Conservation (phyloP, 495 filamentous ascomycete genomes). For the Hypomontagnella monticulosa region DNA sequence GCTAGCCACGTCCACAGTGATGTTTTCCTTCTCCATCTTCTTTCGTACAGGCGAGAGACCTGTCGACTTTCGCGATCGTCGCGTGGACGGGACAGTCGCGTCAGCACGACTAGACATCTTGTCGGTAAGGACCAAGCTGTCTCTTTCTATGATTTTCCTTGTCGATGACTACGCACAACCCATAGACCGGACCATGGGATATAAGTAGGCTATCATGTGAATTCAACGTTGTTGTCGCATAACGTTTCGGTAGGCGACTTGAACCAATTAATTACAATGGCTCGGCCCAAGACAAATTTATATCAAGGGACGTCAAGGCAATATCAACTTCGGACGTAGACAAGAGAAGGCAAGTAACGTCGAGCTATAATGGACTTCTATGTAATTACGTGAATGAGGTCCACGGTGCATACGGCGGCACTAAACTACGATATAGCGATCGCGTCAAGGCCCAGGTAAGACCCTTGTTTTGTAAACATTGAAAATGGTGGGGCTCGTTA, state of each 20-base stretch:
- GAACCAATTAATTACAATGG: background rate
- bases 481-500: conserved; percentile 23
- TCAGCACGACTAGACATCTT: conserved; percentile 60
- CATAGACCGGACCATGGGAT: too few relatives aligned
- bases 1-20: conserved; percentile 66
- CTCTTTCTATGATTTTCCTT: background rate
- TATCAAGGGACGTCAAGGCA: background rate
- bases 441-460: conserved; percentile 39
- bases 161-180: background rate
- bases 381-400: background rate
- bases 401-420: background rate
- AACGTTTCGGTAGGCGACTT: background rate
- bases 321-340: background rate
- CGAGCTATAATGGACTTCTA: conserved; percentile 14
- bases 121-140: conserved; percentile 7
- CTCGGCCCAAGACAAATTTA: background rate
- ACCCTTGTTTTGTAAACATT: conserved; percentile 48
- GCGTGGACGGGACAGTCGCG: conserved; percentile 59
- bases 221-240: conserved; percentile 20
- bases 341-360: background rate
- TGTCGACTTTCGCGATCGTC: conserved; percentile 81
- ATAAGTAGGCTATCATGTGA: background rate
- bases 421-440: conserved; percentile 15
- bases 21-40: conserved; percentile 74
- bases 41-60: conserved; percentile 67